phyloP scores from a whole-genome alignment of 352 stramenopile genomes.

The Phytophthora sp. region DNA sequence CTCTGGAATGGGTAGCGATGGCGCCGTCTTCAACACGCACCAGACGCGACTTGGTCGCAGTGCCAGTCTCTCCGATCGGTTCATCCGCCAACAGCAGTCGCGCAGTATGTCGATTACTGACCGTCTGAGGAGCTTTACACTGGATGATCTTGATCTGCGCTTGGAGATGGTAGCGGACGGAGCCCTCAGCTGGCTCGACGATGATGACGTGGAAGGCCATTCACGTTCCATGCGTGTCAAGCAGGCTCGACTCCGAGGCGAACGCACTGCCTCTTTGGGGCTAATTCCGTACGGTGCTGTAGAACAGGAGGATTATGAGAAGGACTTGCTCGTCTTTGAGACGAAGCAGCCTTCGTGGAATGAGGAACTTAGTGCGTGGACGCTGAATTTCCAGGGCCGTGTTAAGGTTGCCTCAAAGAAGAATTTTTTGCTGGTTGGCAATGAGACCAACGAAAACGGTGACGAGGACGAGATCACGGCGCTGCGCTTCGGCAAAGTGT shows the following conservation, averaged over 20 bases:
- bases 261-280: conserved; percentile 37
- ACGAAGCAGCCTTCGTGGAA: conserved; percentile 89
- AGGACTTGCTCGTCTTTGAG: conserved; percentile 82
- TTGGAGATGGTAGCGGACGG: conserved; percentile 42
- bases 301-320: conserved; percentile 76
- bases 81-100: conserved; percentile 59
- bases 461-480: conserved; percentile 57
- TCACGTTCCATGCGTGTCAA: conserved; percentile 49
- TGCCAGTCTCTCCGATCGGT: conserved; percentile 65
- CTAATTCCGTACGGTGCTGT: conserved; percentile 63
- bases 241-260: conserved; percentile 31
- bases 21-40: conserved; percentile 54
- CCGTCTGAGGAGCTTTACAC: conserved; percentile 57
- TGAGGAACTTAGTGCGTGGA: conserved; percentile 82
- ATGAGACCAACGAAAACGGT: conserved; percentile 61
- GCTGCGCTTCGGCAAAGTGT: conserved; percentile 86
- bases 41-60: conserved; percentile 55
- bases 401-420: conserved; percentile 93
- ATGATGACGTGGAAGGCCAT: conserved; percentile 53
- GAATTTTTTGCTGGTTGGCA: conserved; percentile 84
- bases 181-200: conserved; percentile 52
- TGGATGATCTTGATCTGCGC: conserved; percentile 58
- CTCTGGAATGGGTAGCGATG: conserved; percentile 49
- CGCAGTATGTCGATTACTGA: conserved; percentile 59
- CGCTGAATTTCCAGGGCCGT: conserved; percentile 89